Conservation (phyloP, 2,329 filamentous ascomycete genomes). For the Cladosporium colombiae region DNA sequence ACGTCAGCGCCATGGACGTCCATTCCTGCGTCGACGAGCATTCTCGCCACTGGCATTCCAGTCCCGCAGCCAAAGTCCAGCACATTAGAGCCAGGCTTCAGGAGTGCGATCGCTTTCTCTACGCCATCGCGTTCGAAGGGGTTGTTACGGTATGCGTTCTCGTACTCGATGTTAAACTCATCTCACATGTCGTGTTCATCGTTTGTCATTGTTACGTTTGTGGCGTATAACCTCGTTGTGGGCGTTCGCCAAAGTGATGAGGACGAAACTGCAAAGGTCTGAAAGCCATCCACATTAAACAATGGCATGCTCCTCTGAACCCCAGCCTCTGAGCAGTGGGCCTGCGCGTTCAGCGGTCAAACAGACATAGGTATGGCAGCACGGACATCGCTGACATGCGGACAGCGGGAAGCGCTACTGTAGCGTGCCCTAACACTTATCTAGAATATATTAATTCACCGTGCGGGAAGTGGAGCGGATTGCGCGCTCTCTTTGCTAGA, state of each 20-base stretch:
- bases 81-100: constrained; percentile 21
- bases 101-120: constrained; percentile 21
- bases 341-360: not conserved
- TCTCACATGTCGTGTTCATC: constrained; percentile 25
- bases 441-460: too few relatives aligned
- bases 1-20: constrained; percentile 35
- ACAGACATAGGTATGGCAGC: not conserved
- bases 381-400: not conserved
- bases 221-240: not conserved
- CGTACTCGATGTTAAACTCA: constrained; percentile 33
- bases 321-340: not conserved
- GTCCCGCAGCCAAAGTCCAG: constrained; percentile 38
- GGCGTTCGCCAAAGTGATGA: not conserved
- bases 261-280: not conserved
- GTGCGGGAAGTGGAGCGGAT: not conserved
- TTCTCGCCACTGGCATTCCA: constrained; percentile 34
- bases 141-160: constrained; percentile 35
- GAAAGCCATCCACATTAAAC: not conserved
- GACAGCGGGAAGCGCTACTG: not conserved
- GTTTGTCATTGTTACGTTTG: not conserved
- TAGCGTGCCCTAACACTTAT: too few relatives aligned
- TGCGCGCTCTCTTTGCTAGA: not conserved
- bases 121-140: constrained; percentile 30
- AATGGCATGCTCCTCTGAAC: not conserved
- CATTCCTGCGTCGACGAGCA: constrained; percentile 33